These are phyloP conservation scores for Tylopilus plumbeoviolaceoides DNA, from an alignment of 768 basidiomycete genomes.

Conservation along the genomic window DNA sequence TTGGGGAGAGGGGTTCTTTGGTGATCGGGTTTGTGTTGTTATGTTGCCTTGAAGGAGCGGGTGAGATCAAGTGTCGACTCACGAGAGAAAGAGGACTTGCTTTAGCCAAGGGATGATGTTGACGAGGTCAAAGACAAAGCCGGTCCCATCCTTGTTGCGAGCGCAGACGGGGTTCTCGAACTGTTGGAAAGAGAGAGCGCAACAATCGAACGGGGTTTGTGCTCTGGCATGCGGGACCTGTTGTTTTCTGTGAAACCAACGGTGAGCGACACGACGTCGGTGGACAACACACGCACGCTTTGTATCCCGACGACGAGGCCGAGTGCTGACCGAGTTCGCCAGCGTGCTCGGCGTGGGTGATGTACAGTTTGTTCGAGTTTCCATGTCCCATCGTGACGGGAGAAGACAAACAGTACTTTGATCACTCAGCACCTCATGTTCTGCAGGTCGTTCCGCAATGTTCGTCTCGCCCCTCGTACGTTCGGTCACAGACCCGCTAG, in stretches of 20 bases:
- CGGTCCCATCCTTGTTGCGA: conserved; percentile 75
- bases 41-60: conserved; percentile 55
- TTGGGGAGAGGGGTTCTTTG: conserved; percentile 62
- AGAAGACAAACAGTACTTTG: conserved; percentile 2
- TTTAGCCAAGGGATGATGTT: conserved; percentile 96
- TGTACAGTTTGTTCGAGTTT: conserved; percentile 81
- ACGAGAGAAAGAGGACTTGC: conserved; percentile 39
- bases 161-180: conserved; percentile 88
- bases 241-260: conserved; percentile 46
- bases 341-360: conserved; percentile 85
- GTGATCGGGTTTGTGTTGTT: conserved; percentile 78
- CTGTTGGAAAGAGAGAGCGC: conserved; percentile 86
- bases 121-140: conserved; percentile 80
- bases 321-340: conserved; percentile 81
- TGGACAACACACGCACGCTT: conserved; percentile 43
- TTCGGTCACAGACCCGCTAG: conserved; percentile 19
- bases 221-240: conserved; percentile 63
- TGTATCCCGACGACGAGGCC: conserved; percentile 72
- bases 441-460: conserved; percentile 20
- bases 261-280: conserved; percentile 8
- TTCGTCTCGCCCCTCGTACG: conserved; percentile 34
- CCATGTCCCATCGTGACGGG: conserved; percentile 68
- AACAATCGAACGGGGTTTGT: conserved; percentile 84
- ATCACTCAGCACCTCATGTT: conserved; percentile 19
- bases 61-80: conserved; percentile 9